Evolutionary conservation across 2,329 filamentous ascomycete species (phyloP).

Genomic region (Aspergillus sp.): DNA sequence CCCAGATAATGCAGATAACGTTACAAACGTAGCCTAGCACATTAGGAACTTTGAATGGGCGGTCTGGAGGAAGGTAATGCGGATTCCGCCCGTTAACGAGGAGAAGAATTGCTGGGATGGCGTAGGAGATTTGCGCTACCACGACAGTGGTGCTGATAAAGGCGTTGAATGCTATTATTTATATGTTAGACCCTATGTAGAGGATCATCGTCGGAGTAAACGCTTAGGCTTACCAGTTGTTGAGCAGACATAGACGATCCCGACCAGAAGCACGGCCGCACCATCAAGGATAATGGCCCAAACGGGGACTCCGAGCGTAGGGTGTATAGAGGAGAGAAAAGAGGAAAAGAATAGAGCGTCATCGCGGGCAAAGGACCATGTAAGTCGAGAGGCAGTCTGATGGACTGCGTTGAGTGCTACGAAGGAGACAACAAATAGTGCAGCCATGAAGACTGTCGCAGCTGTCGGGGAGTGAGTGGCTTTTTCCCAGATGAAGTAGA

Average conservation of each 20-base stretch:
- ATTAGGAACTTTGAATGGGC: slow-evolving; percentile 17
- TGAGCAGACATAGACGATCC: slow-evolving; percentile 26
- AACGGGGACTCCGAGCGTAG: slow-evolving; percentile 18
- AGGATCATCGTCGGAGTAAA: too few relatives aligned
- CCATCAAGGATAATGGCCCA: slow-evolving; percentile 21
- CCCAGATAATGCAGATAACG: slow-evolving; percentile 19
- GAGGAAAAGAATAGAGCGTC: slow-evolving; percentile 33
- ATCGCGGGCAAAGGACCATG: slow-evolving; percentile 38
- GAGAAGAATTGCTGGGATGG: slow-evolving; percentile 22
- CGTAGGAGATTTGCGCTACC: slow-evolving; percentile 26
- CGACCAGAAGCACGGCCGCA: slow-evolving; percentile 19
- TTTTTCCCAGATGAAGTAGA: slow-evolving; percentile 28
- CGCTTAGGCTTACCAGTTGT: slow-evolving; percentile 18
- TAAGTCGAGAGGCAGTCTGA: slow-evolving; percentile 33
- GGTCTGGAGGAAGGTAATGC: slow-evolving; percentile 19
- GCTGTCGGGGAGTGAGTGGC: slow-evolving; percentile 23
- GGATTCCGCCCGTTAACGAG: slow-evolving; percentile 15
- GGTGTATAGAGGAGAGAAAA: slow-evolving; percentile 13
- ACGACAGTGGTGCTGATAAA: slow-evolving; percentile 27
- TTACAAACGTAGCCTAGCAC: slow-evolving; percentile 22
- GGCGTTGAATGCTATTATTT: slow-evolving; percentile 23
- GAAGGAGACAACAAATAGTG: slow-evolving; percentile 18
- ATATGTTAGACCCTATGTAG: not conserved
- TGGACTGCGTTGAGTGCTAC: slow-evolving; percentile 27
- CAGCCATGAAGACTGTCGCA: slow-evolving; percentile 24